Percentiles rank a stretch among this genome's conserved stretches.
phyloP scores from a whole-genome alignment of 306 rosid genomes.

The Aeschynomene evenia region DNA sequence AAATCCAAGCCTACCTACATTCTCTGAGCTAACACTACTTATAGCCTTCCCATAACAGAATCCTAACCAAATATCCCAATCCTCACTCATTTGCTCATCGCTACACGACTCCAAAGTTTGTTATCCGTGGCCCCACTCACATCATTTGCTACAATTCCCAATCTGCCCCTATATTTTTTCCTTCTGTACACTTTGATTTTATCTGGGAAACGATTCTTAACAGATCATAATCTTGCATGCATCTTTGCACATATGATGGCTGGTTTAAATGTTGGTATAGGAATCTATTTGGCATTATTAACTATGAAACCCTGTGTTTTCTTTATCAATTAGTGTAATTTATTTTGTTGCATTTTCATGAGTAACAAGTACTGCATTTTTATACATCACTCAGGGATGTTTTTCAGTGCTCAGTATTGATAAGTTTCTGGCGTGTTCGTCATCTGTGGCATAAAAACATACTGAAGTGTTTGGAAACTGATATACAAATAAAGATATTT shows the following conservation, averaged over 20 bases:
- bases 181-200: too few relatives aligned
- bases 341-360: not conserved
- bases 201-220: too few relatives aligned
- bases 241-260: constrained; percentile 25
- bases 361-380: constrained; percentile 27
- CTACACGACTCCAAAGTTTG: too few relatives aligned
- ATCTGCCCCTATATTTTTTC: too few relatives aligned
- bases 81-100: too few relatives aligned
- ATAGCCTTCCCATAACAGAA: too few relatives aligned
- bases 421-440: constrained; percentile 82
- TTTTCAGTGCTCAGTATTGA: constrained; percentile 72
- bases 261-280: constrained; percentile 3
- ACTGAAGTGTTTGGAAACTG: constrained; percentile 51
- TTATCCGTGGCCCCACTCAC: too few relatives aligned
- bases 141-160: too few relatives aligned
- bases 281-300: not conserved
- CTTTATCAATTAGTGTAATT: constrained; percentile 3
- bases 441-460: constrained; percentile 86
- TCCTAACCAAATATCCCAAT: too few relatives aligned
- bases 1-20: too few relatives aligned
- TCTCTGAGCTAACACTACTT: too few relatives aligned
- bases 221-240: constrained; percentile 1
- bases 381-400: constrained; percentile 69
- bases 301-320: constrained; percentile 3
- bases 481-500: constrained; percentile 63